A percentile compares a stretch with the other conserved stretches of the same genome.
Conservation (phyloP, 2,329 filamentous ascomycete species). For the Pleurostoma richardsiae region DNA sequence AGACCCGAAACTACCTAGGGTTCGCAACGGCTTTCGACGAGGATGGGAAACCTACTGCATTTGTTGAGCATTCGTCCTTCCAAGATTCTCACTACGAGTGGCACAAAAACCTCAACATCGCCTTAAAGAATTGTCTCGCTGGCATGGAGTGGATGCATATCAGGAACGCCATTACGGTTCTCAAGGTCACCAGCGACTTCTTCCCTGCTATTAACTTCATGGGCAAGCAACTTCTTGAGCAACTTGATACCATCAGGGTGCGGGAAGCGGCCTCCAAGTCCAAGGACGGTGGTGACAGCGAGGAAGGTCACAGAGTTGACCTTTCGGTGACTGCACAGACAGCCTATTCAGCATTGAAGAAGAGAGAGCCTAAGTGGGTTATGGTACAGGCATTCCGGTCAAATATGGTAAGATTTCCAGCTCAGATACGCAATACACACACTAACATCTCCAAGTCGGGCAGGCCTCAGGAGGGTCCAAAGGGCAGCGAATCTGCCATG, state of each 20-base stretch:
- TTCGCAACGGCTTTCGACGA: slow-evolving; percentile 72
- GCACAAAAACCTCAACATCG: slow-evolving; percentile 77
- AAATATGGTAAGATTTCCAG: slow-evolving; percentile 47
- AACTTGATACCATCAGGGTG: slow-evolving; percentile 61
- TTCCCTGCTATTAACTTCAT: slow-evolving; percentile 92
- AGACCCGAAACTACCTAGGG: slow-evolving; percentile 58
- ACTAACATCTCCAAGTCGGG: slow-evolving; percentile 35
- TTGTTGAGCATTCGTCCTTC: slow-evolving; percentile 82
- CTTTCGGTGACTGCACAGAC: slow-evolving; percentile 70
- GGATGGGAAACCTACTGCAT: slow-evolving; percentile 63
- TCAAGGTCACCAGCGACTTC: slow-evolving; percentile 73
- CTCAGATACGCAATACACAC: not conserved
- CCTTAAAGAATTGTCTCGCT: slow-evolving; percentile 76
- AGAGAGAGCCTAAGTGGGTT: slow-evolving; percentile 63
- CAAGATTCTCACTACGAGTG: slow-evolving; percentile 81
- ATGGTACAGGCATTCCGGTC: slow-evolving; percentile 69
- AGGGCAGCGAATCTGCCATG: slow-evolving; percentile 26
- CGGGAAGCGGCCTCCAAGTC: slow-evolving; percentile 50
- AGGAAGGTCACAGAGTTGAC: slow-evolving; percentile 62
- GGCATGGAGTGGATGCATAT: slow-evolving; percentile 96
- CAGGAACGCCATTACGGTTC: slow-evolving; percentile 85
- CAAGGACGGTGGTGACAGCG: slow-evolving; percentile 34
- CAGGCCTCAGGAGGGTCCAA: slow-evolving; percentile 29
- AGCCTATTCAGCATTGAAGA: slow-evolving; percentile 64
- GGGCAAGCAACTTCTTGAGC: slow-evolving; percentile 60